These are phyloP conservation scores for Sicyos baderoa DNA, from an alignment of 306 rosid species.

Conservation along the genomic window DNA sequence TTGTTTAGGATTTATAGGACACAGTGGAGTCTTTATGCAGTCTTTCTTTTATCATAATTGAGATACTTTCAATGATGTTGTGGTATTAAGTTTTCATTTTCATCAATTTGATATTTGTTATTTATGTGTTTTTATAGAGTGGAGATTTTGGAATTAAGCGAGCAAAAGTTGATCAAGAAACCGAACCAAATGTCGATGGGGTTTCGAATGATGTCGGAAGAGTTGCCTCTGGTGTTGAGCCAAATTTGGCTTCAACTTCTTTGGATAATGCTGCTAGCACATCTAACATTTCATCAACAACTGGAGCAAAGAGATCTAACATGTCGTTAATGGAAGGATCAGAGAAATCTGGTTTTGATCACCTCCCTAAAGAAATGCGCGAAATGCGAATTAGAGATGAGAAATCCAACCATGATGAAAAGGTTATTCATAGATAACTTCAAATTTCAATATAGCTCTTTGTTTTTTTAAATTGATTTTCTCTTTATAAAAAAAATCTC, in stretches of 20 bases:
- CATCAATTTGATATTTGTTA: not conserved
- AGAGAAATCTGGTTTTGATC: slow-evolving; percentile 46
- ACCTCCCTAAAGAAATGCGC: slow-evolving; percentile 60
- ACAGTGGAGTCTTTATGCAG: not conserved
- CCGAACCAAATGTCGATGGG: slow-evolving; percentile 28
- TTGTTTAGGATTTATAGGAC: not conserved
- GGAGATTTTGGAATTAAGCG: slow-evolving; percentile 51
- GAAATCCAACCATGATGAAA: slow-evolving; percentile 44
- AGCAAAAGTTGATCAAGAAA: slow-evolving; percentile 55
- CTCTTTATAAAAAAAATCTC: not conserved
- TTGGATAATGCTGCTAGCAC: slow-evolving; percentile 38
- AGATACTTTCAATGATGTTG: not conserved
- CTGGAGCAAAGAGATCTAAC: not conserved
- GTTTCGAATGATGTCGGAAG: slow-evolving; percentile 29
- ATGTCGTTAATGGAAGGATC: not conserved
- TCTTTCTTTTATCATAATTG: not conserved
- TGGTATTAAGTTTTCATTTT: not conserved
- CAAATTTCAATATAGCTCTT: not conserved
- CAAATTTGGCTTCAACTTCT: slow-evolving; percentile 29
- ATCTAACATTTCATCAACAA: slow-evolving; percentile 28
- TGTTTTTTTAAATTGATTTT: not conserved
- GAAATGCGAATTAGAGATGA: slow-evolving; percentile 73
- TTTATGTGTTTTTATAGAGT: slow-evolving; percentile 33
- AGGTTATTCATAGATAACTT: slow-evolving; percentile 31
- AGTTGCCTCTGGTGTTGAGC: slow-evolving; percentile 28